Evolutionary conservation across 2,329 filamentous ascomycete genomes (phyloP).

Genomic region (Sordariomycetes sp.): DNA sequence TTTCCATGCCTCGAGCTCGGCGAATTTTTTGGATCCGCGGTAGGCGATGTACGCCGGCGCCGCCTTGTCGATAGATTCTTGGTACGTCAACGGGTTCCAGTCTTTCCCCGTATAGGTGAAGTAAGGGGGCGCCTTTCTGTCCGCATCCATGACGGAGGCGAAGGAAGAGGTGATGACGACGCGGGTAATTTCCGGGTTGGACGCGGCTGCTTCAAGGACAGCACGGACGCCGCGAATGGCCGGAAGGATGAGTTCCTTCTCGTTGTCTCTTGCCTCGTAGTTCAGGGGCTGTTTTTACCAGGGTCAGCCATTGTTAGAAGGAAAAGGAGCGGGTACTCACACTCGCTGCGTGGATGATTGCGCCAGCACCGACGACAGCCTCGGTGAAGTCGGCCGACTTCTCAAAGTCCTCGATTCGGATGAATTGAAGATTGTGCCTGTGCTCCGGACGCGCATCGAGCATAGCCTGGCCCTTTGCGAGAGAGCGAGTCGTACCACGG

Average conservation of each 20-base stretch:
- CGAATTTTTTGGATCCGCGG: conserved; percentile 19
- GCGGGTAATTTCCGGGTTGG: conserved; percentile 12
- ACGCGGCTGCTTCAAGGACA: conserved; percentile 20
- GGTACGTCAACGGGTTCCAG: conserved; percentile 42
- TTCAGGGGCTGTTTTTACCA: conserved; percentile 21
- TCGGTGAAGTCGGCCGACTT: conserved; percentile 10
- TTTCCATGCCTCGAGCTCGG: conserved; percentile 19
- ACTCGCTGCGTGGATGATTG: conserved; percentile 24
- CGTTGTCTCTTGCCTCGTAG: conserved; percentile 26
- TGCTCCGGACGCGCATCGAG: conserved; percentile 4
- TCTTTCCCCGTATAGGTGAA: conserved; percentile 39
- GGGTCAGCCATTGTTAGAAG: not conserved
- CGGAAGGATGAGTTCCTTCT: conserved; percentile 28
- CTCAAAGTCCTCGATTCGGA: conserved; percentile 17
- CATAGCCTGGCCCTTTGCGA: conserved; percentile 1
- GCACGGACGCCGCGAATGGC: conserved; percentile 30
- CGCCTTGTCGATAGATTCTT: conserved; percentile 26
- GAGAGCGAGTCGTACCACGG: conserved; percentile 21
- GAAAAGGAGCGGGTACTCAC: conserved; percentile 5
- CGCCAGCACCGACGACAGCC: conserved; percentile 13
- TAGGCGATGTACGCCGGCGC: conserved; percentile 25
- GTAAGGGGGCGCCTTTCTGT: conserved; percentile 30
- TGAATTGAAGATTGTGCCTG: conserved; percentile 15
- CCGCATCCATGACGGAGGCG: conserved; percentile 44
- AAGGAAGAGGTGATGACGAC: conserved; percentile 53